Evolutionary conservation across 139 green algal genomes (phyloP).

Genomic region (Tetraselmis striata): DNA sequence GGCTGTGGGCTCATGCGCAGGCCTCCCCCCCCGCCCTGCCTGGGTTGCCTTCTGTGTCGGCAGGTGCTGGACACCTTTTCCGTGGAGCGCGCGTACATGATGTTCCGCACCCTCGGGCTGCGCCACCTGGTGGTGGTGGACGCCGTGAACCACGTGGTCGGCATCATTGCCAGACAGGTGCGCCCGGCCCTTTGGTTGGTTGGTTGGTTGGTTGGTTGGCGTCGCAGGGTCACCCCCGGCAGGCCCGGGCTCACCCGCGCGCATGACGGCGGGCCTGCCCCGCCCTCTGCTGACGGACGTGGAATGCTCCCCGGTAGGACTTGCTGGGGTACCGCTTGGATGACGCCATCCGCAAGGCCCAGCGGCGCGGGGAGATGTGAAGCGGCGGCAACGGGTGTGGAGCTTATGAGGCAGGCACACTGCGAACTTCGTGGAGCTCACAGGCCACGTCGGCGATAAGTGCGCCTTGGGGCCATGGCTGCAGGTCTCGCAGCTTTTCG

Average conservation of each 20-base stretch:
- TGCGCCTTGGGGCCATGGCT: too few relatives aligned
- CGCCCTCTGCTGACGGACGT: background rate
- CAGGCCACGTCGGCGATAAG: too few relatives aligned
- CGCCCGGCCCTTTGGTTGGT: background rate
- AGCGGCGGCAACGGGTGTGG: too few relatives aligned
- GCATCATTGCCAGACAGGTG: constrained; percentile 55
- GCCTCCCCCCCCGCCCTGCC: background rate
- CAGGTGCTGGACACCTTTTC: constrained; percentile 61
- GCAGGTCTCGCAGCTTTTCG: too few relatives aligned
- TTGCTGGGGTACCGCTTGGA: constrained; percentile 68
- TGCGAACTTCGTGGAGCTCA: too few relatives aligned
- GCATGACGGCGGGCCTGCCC: background rate
- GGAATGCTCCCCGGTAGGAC: constrained; percentile 40
- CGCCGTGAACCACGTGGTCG: constrained; percentile 58
- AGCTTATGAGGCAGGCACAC: too few relatives aligned
- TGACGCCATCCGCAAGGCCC: constrained; percentile 28
- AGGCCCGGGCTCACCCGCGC: constrained; percentile 6
- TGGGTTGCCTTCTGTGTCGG: background rate
- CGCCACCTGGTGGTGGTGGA: constrained; percentile 73
- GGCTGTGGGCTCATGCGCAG: too few relatives aligned
- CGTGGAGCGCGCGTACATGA: constrained; percentile 71
- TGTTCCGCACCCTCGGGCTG: constrained; percentile 77
- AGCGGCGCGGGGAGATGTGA: background rate
- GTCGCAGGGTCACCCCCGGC: constrained; percentile 37
- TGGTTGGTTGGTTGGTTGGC: too few relatives aligned